Base-by-base conservation (phyloP, 2,329 filamentous ascomycete genomes). In the Dactylellina haptotyla region DNA sequence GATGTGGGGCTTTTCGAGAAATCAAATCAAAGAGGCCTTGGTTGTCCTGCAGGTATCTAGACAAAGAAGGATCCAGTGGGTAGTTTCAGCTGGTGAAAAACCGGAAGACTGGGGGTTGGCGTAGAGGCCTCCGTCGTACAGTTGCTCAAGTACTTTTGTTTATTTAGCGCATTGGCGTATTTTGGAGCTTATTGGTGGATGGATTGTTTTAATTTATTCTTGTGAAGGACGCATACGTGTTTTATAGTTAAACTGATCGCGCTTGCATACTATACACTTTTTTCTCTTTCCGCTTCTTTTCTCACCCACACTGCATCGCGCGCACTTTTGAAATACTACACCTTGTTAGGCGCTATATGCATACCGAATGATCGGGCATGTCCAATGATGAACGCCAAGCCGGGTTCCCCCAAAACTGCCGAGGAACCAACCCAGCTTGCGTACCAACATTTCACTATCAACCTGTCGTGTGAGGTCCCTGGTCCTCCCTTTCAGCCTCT, bases 81-180 rank as follows among this genome's bases (percentile, higher is more conserved):
- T 63, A 9, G 45, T 62, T 45, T 74, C 70, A 12, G 70, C 70
- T 16, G 62, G 63, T n/a, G 70, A 63, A 50, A 48, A 16, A 14
- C 41, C 67, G 20, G 70, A 66, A 30, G 70, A 74, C 57, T 74
- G 70, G 70, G 70, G 70, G 37, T 30, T 72, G 32, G 67, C 54
- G 16, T 72, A 37, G 63, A 39, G n/a, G 10, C 30, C 23, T 51
- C n/a, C 20, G 26, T 8, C 2, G 14, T 45, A 10, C 8, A 4
- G 30, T 20, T 12, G 5, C 32, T 48, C 37, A 28, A 48, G 61
- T 18, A 25, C 16, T 25, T 32, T 45, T 70, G 37, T 56, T 25
- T 37, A 14, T 50, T 39, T 32, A 39, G 46, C 20, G 43, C 16
- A 18, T 28, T 3, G 26, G 48, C 20, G 26, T 58, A 14, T 41